These are phyloP conservation scores for Magnusiomyces suaveolens DNA, from an alignment of 1,139 yeast species.

Conservation along the genomic window DNA sequence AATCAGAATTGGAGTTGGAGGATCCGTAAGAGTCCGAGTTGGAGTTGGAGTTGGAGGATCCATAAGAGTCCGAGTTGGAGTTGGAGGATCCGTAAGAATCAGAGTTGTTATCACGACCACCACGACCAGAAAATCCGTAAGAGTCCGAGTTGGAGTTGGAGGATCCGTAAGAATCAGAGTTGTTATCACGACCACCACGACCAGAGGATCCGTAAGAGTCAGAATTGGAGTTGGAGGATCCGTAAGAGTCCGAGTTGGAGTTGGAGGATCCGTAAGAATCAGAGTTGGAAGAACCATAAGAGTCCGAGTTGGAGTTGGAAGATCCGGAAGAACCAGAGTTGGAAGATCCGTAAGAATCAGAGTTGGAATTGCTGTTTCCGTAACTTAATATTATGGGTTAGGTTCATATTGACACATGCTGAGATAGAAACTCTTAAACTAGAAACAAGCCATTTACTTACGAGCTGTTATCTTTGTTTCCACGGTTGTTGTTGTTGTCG, in stretches of 20 bases:
- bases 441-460: not conserved
- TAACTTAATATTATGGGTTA: too few relatives aligned
- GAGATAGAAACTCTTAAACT: not conserved
- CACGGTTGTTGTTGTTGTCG: not conserved
- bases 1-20: too few relatives aligned
- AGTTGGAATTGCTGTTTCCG: too few relatives aligned
- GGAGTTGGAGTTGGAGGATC: slow-evolving; percentile 16
- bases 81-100: not conserved
- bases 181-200: too few relatives aligned
- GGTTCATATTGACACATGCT: not conserved
- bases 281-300: slow-evolving; percentile 1
- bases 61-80: too few relatives aligned
- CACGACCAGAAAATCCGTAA: slow-evolving; percentile 6
- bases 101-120: too few relatives aligned
- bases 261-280: slow-evolving; percentile 17
- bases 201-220: slow-evolving; percentile 14
- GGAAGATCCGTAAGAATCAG: slow-evolving; percentile 15
- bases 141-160: slow-evolving; percentile 12
- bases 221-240: not conserved
- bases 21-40: too few relatives aligned
- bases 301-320: not conserved
- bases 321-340: slow-evolving; percentile 11
- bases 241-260: slow-evolving; percentile 3
- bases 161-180: slow-evolving; percentile 16
- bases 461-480: not conserved